These are phyloP conservation scores for Tricholoma flavovirens DNA, from an alignment of 768 basidiomycete species.

Conservation along the genomic window DNA sequence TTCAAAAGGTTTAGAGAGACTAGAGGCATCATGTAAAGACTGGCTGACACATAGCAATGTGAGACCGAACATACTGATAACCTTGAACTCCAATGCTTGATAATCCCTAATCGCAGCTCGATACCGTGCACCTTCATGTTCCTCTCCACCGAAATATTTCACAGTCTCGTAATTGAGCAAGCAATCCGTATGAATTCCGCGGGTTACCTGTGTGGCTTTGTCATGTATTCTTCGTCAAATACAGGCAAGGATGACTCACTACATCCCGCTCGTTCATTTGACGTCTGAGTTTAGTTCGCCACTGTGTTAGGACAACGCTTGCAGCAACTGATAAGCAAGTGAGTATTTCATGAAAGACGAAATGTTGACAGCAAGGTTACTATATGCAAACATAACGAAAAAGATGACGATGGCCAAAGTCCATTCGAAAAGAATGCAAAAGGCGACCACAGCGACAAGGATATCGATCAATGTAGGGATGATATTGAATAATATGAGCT, in stretches of 20 bases:
- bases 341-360: neutral
- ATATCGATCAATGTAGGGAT: conserved; percentile 82
- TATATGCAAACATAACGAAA: conserved; percentile 68
- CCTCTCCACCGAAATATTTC: conserved; percentile 86
- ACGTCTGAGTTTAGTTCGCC: conserved; percentile 69
- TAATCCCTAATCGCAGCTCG: conserved; percentile 65
- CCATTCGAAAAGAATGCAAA: conserved; percentile 60
- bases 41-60: neutral
- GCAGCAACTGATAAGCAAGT: conserved; percentile 32
- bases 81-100: conserved; percentile 67
- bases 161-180: conserved; percentile 81
- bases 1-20: conserved; percentile 72
- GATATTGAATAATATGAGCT: conserved; percentile 81
- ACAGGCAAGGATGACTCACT: conserved; percentile 31
- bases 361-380: conserved; percentile 31
- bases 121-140: conserved; percentile 71
- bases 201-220: conserved; percentile 57
- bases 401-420: conserved; percentile 61
- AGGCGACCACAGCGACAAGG: conserved; percentile 61
- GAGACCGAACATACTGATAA: conserved; percentile 48
- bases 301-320: conserved; percentile 56
- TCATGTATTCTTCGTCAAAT: neutral
- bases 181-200: conserved; percentile 80
- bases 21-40: conserved; percentile 19
- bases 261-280: conserved; percentile 79